Percentiles rank a stretch among this genome's conserved stretches.
Evolutionary conservation across 768 basidiomycete species (phyloP).

Genomic region (Cystobasidium tubakii): DNA sequence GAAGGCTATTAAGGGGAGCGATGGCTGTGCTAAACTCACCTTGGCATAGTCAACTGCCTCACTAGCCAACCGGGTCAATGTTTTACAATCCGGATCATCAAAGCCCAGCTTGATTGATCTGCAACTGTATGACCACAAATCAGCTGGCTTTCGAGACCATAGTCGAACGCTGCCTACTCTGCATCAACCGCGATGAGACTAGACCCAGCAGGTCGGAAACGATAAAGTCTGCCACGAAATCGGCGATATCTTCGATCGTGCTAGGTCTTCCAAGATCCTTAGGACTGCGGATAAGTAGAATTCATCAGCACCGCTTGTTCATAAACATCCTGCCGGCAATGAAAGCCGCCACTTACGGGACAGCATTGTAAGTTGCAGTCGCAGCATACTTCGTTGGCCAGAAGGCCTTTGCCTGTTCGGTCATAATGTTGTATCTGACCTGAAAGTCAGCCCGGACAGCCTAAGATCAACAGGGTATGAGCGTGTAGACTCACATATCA

Average conservation of each 20-base stretch:
- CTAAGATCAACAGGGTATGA: too few species aligned
- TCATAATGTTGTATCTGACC: background rate
- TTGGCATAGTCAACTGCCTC: background rate
- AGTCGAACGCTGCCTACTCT: background rate
- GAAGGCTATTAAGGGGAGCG: background rate
- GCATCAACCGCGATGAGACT: background rate
- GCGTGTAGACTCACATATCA: background rate
- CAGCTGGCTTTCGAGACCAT: background rate
- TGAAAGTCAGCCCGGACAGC: too few species aligned
- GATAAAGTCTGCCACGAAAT: background rate
- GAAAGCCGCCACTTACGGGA: background rate
- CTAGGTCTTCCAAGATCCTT: slow-evolving; percentile 1
- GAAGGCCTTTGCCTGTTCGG: background rate
- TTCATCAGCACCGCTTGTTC: too few species aligned
- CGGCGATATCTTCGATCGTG: slow-evolving; percentile 1
- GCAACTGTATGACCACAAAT: background rate
- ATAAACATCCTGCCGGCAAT: too few species aligned
- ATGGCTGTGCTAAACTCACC: background rate
- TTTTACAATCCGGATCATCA: background rate
- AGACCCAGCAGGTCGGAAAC: background rate
- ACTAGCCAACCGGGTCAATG: background rate
- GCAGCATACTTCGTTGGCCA: background rate
- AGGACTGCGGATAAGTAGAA: too few species aligned
- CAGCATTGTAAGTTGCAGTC: background rate
- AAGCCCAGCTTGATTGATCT: background rate